Evolutionary conservation across 805 yeast genomes (phyloP), one percentile per base, ranked within the genome.

Genomic region (Ogataea parapolymorpha): DNA sequence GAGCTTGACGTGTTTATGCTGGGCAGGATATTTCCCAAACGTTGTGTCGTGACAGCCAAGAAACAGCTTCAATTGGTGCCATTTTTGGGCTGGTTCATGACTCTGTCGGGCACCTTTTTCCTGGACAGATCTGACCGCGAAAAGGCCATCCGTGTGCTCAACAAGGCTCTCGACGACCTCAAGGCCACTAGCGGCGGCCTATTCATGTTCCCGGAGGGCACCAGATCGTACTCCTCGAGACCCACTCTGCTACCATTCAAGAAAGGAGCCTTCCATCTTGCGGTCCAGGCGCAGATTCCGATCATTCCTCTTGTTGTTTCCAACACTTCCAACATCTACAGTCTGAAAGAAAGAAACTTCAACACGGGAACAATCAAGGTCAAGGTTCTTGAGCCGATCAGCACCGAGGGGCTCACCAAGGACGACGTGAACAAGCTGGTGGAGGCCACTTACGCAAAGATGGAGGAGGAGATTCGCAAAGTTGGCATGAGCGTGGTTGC

Each of bases 261-360:
- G 65, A 93, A 93, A 61, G 99, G 99, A 41, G 97, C 98, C 0
- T 93, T 93, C 80, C 97, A 93, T 65, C 74, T 93, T 58, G 99
- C 99, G 6, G 84, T 85, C 48, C 95, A 89, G 65, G 95, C 95
- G 5, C 79, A 79, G 30, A 80, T 91, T 26, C 98, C 98, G 14
- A 71, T 93, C 37, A 78, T 93, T 17, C 99, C 99, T 7, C 70
- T 85, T 37, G 95, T 87, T 11, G 89, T 87, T 8, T 78, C 91
- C 24, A 93, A 93, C 68, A 86, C 95, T 39, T 80, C 95, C 3
- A 74, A 79, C 23, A 62, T 93, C 34, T 75, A 85, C 67, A 76
- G 77, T 56, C 63, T 83, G 36, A 75, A 74, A 48, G 64, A 71
- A 31, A 75, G 75, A 45, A 72, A 77, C n/a, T 87, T 91, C 63